phyloP scores from a whole-genome alignment of 1,284 basidiomycete species.

The Athelia psychrophila region DNA sequence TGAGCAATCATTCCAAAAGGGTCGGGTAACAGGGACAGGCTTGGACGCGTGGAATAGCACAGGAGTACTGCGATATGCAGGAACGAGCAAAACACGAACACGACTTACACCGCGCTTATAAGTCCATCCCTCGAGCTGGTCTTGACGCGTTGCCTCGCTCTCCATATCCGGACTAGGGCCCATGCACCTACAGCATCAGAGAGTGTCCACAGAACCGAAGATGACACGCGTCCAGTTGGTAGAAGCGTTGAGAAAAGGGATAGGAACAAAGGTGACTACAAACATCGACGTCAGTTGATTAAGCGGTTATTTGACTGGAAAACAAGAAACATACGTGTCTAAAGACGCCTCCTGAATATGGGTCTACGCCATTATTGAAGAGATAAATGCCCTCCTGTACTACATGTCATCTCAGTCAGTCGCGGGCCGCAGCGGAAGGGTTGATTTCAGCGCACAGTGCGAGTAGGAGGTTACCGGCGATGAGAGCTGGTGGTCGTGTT shows the following conservation, averaged over 20 bases:
- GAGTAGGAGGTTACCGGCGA: conserved; percentile 81
- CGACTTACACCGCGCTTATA: conserved; percentile 61
- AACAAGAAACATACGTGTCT: conserved; percentile 63
- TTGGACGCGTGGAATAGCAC: too few species aligned
- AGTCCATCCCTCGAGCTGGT: conserved; percentile 49
- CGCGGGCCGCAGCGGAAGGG: conserved; percentile 3
- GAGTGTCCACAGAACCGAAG: conserved; percentile 68
- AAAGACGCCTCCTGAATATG: conserved; percentile 83
- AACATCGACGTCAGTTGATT: conserved; percentile 10
- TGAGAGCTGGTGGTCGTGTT: conserved; percentile 72
- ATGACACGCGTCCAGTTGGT: conserved; percentile 45
- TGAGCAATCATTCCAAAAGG: not conserved
- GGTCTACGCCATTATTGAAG: conserved; percentile 69
- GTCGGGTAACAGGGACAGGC: too few species aligned
- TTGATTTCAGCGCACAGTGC: conserved; percentile 36
- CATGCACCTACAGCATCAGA: conserved; percentile 68
- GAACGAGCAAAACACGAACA: not conserved
- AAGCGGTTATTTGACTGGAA: not conserved
- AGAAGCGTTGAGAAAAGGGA: conserved; percentile 69
- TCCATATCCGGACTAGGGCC: conserved; percentile 67
- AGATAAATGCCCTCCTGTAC: conserved; percentile 88
- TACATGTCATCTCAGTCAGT: conserved; percentile 27
- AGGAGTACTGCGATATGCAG: conserved; percentile 2
- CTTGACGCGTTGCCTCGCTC: conserved; percentile 47
- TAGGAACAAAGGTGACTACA: conserved; percentile 81